A percentile compares a stretch with the other conserved stretches of the same genome.
Conservation (phyloP, 169 alveolate species). For the Eimeria tenella region DNA sequence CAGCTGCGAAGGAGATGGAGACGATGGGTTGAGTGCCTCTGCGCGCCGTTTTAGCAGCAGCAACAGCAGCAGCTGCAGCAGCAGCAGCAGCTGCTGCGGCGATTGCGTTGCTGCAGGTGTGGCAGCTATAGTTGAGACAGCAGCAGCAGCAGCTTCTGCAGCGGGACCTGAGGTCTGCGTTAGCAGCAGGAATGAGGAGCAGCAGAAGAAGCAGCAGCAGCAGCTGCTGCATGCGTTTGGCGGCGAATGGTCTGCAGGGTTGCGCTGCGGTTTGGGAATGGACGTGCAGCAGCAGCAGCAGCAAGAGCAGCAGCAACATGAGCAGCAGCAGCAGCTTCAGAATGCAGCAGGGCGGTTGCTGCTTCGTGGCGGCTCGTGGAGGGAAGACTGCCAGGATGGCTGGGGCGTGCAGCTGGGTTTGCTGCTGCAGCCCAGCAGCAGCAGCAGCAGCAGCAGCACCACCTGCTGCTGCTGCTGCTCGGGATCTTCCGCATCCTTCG, state of each 20-base stretch:
- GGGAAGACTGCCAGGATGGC: background rate
- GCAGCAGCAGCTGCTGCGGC: background rate
- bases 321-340: conserved; percentile 61
- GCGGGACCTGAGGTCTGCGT: background rate
- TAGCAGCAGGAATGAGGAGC: background rate
- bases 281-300: conserved; percentile 16
- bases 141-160: background rate
- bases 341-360: background rate
- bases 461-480: conserved; percentile 11
- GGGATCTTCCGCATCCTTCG: background rate
- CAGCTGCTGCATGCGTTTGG: conserved; percentile 19
- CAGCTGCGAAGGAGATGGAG: background rate
- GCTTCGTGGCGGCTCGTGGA: conserved; percentile 60
- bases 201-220: background rate
- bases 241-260: background rate
- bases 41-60: background rate
- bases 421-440: conserved; percentile 19
- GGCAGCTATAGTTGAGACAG: background rate
- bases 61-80: conserved; percentile 1
- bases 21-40: background rate
- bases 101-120: background rate
- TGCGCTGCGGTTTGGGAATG: background rate
- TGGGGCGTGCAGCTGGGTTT: conserved; percentile 32
- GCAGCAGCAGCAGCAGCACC: conserved; percentile 6
- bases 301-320: background rate